A percentile compares a stretch with the other conserved stretches of the same genome.
Evolutionary conservation across 2,329 filamentous ascomycete genomes (phyloP).

Genomic region (Pseudopyrenochaeta lycopersici): DNA sequence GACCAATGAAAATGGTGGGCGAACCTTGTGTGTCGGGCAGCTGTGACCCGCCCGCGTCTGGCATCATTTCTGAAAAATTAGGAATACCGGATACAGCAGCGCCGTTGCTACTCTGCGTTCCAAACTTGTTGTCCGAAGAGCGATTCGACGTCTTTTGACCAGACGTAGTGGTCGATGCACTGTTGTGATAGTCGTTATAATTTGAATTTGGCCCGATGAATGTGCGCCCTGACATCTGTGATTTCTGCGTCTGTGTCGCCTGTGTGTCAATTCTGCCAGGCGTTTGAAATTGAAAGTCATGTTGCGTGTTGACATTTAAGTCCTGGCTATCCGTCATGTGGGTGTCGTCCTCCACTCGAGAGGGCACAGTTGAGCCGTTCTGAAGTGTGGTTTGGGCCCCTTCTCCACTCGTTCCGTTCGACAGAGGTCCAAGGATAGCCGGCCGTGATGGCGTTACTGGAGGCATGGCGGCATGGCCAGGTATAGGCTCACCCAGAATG

Average conservation of each 20-base stretch:
- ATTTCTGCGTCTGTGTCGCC: slow-evolving; percentile 63
- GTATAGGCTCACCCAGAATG: slow-evolving; percentile 70
- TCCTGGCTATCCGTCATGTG: slow-evolving; percentile 57
- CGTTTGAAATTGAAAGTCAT: slow-evolving; percentile 44
- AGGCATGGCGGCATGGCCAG: slow-evolving; percentile 55
- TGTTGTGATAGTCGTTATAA: slow-evolving; percentile 74
- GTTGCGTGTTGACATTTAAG: slow-evolving; percentile 39
- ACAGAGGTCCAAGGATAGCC: slow-evolving; percentile 61
- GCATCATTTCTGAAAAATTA: slow-evolving; percentile 63
- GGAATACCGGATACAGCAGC: slow-evolving; percentile 59
- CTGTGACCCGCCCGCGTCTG: slow-evolving; percentile 63
- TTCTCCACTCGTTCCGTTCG: slow-evolving; percentile 63
- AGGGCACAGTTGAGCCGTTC: slow-evolving; percentile 54
- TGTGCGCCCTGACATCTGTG: slow-evolving; percentile 70
- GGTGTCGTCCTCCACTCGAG: slow-evolving; percentile 52
- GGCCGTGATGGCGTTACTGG: slow-evolving; percentile 54
- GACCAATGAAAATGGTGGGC: slow-evolving; percentile 36
- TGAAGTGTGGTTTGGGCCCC: slow-evolving; percentile 45
- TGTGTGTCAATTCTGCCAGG: slow-evolving; percentile 40
- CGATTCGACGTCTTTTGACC: slow-evolving; percentile 82
- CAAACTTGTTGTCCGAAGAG: slow-evolving; percentile 75
- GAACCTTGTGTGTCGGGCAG: slow-evolving; percentile 71
- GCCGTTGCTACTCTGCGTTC: slow-evolving; percentile 77
- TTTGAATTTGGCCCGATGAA: slow-evolving; percentile 67
- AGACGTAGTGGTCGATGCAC: slow-evolving; percentile 85